Evolutionary conservation across 2,329 filamentous ascomycete species (phyloP), one percentile per base, ranked within the genome.

Genomic region (Arthroderma sp.): DNA sequence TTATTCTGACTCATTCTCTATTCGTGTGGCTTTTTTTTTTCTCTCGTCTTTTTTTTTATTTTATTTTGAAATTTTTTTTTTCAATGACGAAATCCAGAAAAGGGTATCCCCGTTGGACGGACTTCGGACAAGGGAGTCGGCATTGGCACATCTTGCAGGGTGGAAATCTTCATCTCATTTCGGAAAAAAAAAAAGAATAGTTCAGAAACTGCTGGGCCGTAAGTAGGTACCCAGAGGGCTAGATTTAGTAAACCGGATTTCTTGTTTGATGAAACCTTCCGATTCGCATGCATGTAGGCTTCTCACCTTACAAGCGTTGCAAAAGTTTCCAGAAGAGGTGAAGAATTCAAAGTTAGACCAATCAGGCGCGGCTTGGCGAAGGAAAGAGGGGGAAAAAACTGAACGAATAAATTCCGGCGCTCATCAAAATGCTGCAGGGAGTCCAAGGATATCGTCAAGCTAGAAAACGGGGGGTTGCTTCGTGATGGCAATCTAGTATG

Each of bases 21-120:
- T 43, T 43, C 37, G 34, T 29, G 37, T 8, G 32, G 32, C 41
- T 36, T 36, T 32, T 34, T 43, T 36, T 22, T 15, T 37, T 29
- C 4, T 36, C 32, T 22, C 32, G 15, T 11, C 28, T 30, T 43
- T 36, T 41, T 33, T 15, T 40, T 40, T 40, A 7, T 15, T 39
- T 39, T 28, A n/a, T 39, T 42, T 43, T 43, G 29, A 29, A 42
- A 33, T 33, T 34, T 34, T 42, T 30, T 27, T 32, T 3, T 32
- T n/a, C 33, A 27, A 30, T 31, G n/a, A 27, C 31, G 30, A 33
- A 28, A 7, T 36, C 32, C 32, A 6, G 22, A 36, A 37, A n/a
- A 9, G 33, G 34, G 34, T 8, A 43, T 8, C 36, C 9, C 15
- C 15, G 15, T 22, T 22, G 15, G 15, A 22, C 3, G 22, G 36